Evolutionary conservation across 805 yeast species (phyloP), one percentile per base, ranked within the genome.

Genomic region (Candida multigemmis): DNA sequence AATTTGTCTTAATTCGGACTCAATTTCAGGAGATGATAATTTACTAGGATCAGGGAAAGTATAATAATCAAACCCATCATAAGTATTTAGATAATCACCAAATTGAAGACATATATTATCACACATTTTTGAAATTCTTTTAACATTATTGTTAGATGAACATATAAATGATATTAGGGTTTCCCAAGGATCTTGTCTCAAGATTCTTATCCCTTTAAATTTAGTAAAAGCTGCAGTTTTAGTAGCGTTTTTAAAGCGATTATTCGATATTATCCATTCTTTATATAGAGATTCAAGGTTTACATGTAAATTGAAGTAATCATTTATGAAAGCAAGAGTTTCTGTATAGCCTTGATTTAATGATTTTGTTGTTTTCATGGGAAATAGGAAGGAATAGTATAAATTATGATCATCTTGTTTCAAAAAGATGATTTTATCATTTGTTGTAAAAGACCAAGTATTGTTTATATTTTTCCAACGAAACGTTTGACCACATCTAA

Each of bases 161-260:
- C 97, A 91, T 7, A 91, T 91, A 38, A 89, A 91, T 2, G 91
- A 81, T 12, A 89, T 58, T 23, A 86, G 59, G 22, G 89, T 85
- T 40, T 91, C 98, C 97, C 97, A 91, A 0, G 98, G 97, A 37
- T 89, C 96, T 50, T 91, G 97, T 19, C 87, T 65, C 15, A 91
- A 64, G 36, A 89, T 84, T 16, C 98, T 58, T 12, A 89, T 75
- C 0, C 96, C 97, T 4, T 60, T 60, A 30, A 74, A 73, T 16
- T 42, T 28, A 4, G 37, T 31, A 35, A 61, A 61, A 3, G 65
- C 60, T 3, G 59, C 42, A 12, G 26, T 35, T 44, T 20, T 48
- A 36, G 4, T 56, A 28, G 28, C 47, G 26, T 48, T 52, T 24
- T 47, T 48, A 41, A 75, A 78, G 50, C 12, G 58, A 26, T 30